Evolutionary conservation across 23 red algal species (phyloP), one percentile per base, ranked within the genome.

Genomic region (Chondrus crispus): DNA sequence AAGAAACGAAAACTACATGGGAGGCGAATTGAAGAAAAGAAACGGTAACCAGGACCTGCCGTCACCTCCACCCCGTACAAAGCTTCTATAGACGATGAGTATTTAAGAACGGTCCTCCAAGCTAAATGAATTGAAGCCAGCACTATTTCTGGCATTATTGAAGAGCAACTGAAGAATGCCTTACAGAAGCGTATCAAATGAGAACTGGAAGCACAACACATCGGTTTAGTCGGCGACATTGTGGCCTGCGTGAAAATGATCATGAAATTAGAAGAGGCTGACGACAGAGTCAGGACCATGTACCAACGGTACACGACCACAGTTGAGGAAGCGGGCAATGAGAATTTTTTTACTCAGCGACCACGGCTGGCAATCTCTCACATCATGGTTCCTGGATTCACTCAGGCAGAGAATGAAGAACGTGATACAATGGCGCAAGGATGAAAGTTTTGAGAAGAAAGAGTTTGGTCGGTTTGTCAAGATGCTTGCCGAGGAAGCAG

Each of bases 331-430:
- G 36, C 39, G 3, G 37, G 43, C 22, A 62, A 78, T 33, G 7
- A 60, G 11, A 51, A 80, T 8, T 24, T 89, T 10, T 51, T 43
- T 2, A 10, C 35, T 2, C 22, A 77, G 1, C 76, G 78, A 2
- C 85, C 85, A 12, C 50, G 64, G 3, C 76, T 80, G 36, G 4
- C 68, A 2, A 78, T 89, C 16, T 0, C 35, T 10, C 46, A 76
- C 32, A 89, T 80, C 39, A 4, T 89, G 0, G 55, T 48, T 35
- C 41, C 85, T 71, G 6, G 30, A 35, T 8, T 4, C 4, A 0
- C 66, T 89, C 9, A 46, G 73, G 9, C 30, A 45, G 0, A 32
- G 54, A 53, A 89, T 89, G 85, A 79, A 77, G 36, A 49, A 89
- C 19, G 44, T 80, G 5, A 38, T 80, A 2, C 3, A 39, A 4